These are phyloP conservation scores for Botrytis elliptica DNA, from an alignment of 2,329 filamentous ascomycete genomes.

Conservation along the genomic window DNA sequence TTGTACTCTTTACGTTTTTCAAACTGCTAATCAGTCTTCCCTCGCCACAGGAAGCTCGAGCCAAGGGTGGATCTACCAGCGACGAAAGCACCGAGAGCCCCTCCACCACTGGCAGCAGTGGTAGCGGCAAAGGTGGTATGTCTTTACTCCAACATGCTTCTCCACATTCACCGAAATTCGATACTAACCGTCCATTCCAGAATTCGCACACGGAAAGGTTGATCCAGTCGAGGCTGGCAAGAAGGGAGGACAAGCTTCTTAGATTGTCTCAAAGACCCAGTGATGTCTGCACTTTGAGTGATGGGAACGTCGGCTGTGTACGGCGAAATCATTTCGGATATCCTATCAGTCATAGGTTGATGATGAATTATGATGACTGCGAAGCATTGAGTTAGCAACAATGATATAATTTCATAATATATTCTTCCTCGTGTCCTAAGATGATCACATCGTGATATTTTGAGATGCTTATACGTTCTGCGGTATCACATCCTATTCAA, in stretches of 20 bases:
- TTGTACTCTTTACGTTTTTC: neutral
- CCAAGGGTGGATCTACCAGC: neutral
- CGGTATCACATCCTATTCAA: neutral
- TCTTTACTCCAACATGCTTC: neutral
- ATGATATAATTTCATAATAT: neutral
- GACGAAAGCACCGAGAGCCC: neutral
- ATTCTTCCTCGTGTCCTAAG: neutral
- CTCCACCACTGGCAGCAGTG: neutral
- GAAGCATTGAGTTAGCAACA: neutral
- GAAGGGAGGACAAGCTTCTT: constrained; percentile 39
- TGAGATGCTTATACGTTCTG: neutral
- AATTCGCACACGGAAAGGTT: constrained; percentile 45
- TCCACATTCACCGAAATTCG: neutral
- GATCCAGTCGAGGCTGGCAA: constrained; percentile 44
- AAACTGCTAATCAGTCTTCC: neutral
- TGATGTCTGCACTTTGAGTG: neutral
- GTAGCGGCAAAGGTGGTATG: constrained; percentile 2
- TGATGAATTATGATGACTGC: neutral
- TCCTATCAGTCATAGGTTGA: neutral
- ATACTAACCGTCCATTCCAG: constrained; percentile 19
- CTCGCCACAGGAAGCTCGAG: neutral
- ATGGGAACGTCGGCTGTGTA: neutral
- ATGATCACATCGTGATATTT: neutral
- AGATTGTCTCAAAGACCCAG: neutral
- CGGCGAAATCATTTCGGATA: neutral